Conservation (phyloP, 805 yeast species). For the Candida wancherniae region DNA sequence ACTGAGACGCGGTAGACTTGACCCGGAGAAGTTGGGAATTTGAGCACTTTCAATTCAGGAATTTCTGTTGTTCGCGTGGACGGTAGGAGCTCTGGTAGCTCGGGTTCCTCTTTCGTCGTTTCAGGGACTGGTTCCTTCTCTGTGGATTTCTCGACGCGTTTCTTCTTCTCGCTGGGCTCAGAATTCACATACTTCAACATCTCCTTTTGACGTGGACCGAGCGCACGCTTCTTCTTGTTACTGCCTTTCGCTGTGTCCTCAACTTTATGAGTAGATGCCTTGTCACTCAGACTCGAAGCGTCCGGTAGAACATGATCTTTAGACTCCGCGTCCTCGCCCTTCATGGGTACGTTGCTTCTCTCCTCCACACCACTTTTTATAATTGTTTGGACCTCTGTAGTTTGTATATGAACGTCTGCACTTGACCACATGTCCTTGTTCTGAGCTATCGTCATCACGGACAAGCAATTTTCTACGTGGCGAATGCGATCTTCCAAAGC, state of each 20-base stretch:
- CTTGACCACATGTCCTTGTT: conserved; percentile 6
- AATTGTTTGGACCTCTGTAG: too few species aligned
- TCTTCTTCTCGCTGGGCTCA: conserved; percentile 7
- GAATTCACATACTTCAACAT: conserved; percentile 8
- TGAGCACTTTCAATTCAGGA: conserved; percentile 52
- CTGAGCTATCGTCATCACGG: conserved; percentile 19
- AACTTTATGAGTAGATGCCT: conserved; percentile 1
- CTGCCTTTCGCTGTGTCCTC: conserved; percentile 1
- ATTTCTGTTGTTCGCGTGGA: conserved; percentile 28
- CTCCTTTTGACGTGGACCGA: conserved; percentile 11
- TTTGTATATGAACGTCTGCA: not conserved
- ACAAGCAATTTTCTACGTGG: conserved; percentile 56
- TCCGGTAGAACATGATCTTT: too few species aligned
- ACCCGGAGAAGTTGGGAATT: conserved; percentile 26
- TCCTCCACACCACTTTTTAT: too few species aligned
- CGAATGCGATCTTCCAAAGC: conserved; percentile 40
- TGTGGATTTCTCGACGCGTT: conserved; percentile 1
- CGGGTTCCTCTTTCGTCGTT: conserved; percentile 8
- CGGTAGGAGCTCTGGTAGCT: conserved; percentile 10
- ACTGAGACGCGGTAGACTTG: conserved; percentile 44
- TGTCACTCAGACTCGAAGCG: too few species aligned
- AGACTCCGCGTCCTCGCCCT: too few species aligned
- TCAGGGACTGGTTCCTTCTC: conserved; percentile 3
- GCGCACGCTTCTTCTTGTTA: conserved; percentile 3
- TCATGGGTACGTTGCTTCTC: too few species aligned